phyloP scores from a whole-genome alignment of 169 alveolate species.

The Cyclospora cayetanensis region DNA sequence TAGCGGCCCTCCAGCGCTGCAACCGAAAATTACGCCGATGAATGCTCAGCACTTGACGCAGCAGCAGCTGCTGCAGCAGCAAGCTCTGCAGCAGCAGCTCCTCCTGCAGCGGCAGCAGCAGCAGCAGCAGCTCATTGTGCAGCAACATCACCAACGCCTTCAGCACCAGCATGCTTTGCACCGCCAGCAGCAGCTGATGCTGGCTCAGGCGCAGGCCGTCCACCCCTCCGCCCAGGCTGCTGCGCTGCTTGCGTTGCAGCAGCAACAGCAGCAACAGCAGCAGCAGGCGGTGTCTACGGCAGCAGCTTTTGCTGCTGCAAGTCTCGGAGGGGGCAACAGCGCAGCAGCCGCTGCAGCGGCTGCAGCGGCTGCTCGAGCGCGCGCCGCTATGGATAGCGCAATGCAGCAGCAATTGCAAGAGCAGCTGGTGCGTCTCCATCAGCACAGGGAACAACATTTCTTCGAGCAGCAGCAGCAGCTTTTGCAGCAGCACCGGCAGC shows the following conservation, averaged over 20 bases:
- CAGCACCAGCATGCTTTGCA: slow-evolving; percentile 37
- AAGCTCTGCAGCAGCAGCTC: neutral
- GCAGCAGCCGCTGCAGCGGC: slow-evolving; percentile 14
- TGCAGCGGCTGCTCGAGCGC: slow-evolving; percentile 15
- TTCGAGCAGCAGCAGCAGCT: slow-evolving; percentile 36
- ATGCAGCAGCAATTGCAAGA: slow-evolving; percentile 53
- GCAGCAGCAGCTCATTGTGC: slow-evolving; percentile 33
- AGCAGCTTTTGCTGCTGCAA: neutral
- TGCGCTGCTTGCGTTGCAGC: slow-evolving; percentile 54
- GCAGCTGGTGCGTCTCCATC: slow-evolving; percentile 38
- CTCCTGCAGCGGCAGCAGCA: slow-evolving; percentile 14
- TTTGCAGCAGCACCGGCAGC: slow-evolving; percentile 47
- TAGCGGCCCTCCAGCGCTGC: neutral
- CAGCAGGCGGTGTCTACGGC: neutral
- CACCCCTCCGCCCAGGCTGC: slow-evolving; percentile 42
- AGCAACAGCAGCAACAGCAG: slow-evolving; percentile 49
- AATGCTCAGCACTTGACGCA: slow-evolving; percentile 34
- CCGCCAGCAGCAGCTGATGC: slow-evolving; percentile 48
- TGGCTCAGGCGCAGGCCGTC: slow-evolving; percentile 26
- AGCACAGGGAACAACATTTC: slow-evolving; percentile 5
- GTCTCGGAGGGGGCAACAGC: neutral
- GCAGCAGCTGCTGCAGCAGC: slow-evolving; percentile 57
- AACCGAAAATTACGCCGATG: neutral
- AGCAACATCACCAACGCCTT: slow-evolving; percentile 36
- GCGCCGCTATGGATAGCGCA: slow-evolving; percentile 22